A percentile compares a stretch with the other conserved stretches of the same genome.
Evolutionary conservation across 2,329 filamentous ascomycete species (phyloP).

Genomic region (Penicillium fuscoglaucum): DNA sequence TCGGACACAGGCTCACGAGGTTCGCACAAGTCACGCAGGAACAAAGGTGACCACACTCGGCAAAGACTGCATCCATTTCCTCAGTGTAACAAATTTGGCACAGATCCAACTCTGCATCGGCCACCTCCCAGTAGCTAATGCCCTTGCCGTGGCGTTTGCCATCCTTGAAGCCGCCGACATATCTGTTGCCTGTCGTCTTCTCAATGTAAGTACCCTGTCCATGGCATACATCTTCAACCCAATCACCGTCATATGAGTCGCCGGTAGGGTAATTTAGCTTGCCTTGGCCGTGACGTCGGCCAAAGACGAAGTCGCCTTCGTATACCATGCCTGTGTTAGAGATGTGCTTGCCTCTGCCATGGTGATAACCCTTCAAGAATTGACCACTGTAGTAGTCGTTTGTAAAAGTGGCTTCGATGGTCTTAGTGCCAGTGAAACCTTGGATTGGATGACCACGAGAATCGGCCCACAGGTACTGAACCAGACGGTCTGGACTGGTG

Average conservation of each 20-base stretch:
- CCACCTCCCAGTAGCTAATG: constrained; percentile 62
- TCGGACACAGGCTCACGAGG: constrained; percentile 60
- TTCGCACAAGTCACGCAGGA: constrained; percentile 61
- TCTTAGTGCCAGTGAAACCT: constrained; percentile 50
- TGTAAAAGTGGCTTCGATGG: constrained; percentile 54
- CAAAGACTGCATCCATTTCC: constrained; percentile 60
- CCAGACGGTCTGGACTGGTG: constrained; percentile 39
- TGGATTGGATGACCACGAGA: constrained; percentile 48
- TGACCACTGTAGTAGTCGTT: constrained; percentile 58
- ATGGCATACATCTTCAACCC: constrained; percentile 50
- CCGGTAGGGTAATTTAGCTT: constrained; percentile 59
- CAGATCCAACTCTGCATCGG: constrained; percentile 59
- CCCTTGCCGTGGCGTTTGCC: constrained; percentile 63
- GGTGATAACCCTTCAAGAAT: constrained; percentile 51
- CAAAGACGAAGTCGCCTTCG: constrained; percentile 55
- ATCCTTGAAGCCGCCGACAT: constrained; percentile 61
- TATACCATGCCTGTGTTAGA: constrained; percentile 57
- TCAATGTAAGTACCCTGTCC: constrained; percentile 60
- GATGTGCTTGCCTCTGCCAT: constrained; percentile 58
- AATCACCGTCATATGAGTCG: constrained; percentile 50
- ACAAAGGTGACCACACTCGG: constrained; percentile 64
- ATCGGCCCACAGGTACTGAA: constrained; percentile 48
- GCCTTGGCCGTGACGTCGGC: constrained; percentile 57
- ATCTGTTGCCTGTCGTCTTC: constrained; percentile 59
- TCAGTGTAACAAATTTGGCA: constrained; percentile 65